These are phyloP conservation scores for Botrytis porri DNA, from an alignment of 2,329 filamentous ascomycete genomes.

Conservation along the genomic window DNA sequence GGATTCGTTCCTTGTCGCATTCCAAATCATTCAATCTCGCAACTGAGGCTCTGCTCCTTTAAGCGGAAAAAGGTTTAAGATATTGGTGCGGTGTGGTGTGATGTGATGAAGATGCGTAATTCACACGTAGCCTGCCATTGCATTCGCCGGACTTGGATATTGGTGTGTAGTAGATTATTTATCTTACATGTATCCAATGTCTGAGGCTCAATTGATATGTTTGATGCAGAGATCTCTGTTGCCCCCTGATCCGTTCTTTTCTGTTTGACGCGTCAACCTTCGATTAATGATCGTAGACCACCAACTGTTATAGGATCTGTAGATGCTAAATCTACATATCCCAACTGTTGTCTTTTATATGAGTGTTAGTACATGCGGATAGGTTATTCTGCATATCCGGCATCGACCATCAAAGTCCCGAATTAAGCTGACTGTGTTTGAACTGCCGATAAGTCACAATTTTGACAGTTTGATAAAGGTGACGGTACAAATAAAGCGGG, in stretches of 20 bases:
- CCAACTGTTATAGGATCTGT: constrained; percentile 5
- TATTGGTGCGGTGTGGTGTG: background rate
- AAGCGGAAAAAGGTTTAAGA: background rate
- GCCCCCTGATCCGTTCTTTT: background rate
- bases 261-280: constrained; percentile 7
- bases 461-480: background rate
- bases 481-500: background rate
- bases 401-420: constrained; percentile 2
- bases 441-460: background rate
- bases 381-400: background rate
- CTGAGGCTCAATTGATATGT: background rate
- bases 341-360: background rate
- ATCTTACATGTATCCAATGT: constrained; percentile 3
- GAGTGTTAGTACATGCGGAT: background rate
- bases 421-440: constrained; percentile 8
- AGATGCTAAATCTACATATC: background rate
- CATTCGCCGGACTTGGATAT: background rate
- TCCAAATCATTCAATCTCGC: background rate
- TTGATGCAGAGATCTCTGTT: background rate
- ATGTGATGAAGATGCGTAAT: constrained; percentile 6
- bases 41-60: background rate
- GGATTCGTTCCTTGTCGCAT: constrained; percentile 2
- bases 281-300: background rate
- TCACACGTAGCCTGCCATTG: constrained; percentile 6
- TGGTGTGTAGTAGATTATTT: background rate